Conservation (phyloP, 257 asterid genomes). For the Fraxinus quadrangulata region DNA sequence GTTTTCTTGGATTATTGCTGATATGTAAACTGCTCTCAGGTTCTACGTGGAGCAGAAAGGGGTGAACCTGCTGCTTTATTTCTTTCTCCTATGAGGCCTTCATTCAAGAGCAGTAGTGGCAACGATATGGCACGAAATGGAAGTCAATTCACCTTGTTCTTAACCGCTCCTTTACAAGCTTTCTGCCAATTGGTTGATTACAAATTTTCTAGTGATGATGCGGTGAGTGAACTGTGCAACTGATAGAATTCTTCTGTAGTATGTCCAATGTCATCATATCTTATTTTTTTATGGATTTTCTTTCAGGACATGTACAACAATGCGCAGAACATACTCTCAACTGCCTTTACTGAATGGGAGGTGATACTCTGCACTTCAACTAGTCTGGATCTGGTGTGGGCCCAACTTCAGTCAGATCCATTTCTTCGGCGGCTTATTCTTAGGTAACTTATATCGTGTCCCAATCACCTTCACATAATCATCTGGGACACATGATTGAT, state of each 20-base stretch:
- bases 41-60: slow-evolving; percentile 83
- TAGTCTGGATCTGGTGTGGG: slow-evolving; percentile 86
- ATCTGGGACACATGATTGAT: not conserved
- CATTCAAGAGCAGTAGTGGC: slow-evolving; percentile 54
- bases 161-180: slow-evolving; percentile 84
- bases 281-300: slow-evolving; percentile 21
- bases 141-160: slow-evolving; percentile 91
- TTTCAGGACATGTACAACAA: slow-evolving; percentile 56
- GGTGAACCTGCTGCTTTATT: slow-evolving; percentile 83
- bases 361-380: slow-evolving; percentile 77
- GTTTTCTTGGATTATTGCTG: slow-evolving; percentile 28
- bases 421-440: slow-evolving; percentile 83
- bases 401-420: slow-evolving; percentile 84
- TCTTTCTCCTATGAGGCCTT: slow-evolving; percentile 84
- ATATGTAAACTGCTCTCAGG: slow-evolving; percentile 48
- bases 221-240: slow-evolving; percentile 46
- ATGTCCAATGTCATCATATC: not conserved
- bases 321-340: slow-evolving; percentile 59
- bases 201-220: slow-evolving; percentile 46
- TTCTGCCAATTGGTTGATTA: slow-evolving; percentile 82
- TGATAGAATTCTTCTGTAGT: slow-evolving; percentile 18
- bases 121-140: slow-evolving; percentile 55
- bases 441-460: slow-evolving; percentile 46
- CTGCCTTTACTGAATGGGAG: slow-evolving; percentile 91
- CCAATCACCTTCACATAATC: slow-evolving; percentile 7